These are phyloP conservation scores for Alternaria infectoria DNA, from an alignment of 2,329 filamentous ascomycete genomes.

Conservation along the genomic window DNA sequence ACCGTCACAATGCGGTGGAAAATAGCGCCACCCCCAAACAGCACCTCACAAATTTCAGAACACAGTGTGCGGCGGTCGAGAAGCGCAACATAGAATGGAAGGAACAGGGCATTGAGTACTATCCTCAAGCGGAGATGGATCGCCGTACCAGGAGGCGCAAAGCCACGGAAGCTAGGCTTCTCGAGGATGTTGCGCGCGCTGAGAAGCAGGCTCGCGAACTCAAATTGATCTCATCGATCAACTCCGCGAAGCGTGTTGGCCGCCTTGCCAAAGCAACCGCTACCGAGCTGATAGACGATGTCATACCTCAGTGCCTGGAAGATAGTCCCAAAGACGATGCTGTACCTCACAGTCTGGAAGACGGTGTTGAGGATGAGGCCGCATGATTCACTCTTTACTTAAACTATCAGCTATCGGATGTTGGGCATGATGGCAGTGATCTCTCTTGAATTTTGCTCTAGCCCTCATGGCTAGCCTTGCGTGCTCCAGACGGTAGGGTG, in stretches of 20 bases:
- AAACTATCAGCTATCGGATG: not conserved
- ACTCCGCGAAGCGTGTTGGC: not conserved
- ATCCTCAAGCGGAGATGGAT: not conserved
- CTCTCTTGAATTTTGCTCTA: not conserved
- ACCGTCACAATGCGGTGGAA: not conserved
- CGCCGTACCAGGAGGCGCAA: not conserved
- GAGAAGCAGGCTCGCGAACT: not conserved
- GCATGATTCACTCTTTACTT: not conserved
- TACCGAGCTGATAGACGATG: not conserved
- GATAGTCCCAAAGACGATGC: not conserved
- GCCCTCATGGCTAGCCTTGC: not conserved
- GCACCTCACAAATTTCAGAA: not conserved
- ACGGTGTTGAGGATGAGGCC: not conserved
- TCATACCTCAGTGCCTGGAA: not conserved
- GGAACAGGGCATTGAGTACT: not conserved
- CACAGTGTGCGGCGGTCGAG: not conserved
- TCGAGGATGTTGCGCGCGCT: not conserved
- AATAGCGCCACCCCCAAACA: not conserved
- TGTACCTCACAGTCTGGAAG: not conserved
- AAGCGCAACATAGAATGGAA: not conserved
- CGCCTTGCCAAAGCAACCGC: not conserved
- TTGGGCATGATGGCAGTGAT: not conserved
- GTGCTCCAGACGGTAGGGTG: no score
- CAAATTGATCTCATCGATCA: not conserved
- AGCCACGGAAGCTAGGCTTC: not conserved